Evolutionary conservation across 371 early-diverging fungal genomes (phyloP).

Genomic region (Haplosporangium sp.): DNA sequence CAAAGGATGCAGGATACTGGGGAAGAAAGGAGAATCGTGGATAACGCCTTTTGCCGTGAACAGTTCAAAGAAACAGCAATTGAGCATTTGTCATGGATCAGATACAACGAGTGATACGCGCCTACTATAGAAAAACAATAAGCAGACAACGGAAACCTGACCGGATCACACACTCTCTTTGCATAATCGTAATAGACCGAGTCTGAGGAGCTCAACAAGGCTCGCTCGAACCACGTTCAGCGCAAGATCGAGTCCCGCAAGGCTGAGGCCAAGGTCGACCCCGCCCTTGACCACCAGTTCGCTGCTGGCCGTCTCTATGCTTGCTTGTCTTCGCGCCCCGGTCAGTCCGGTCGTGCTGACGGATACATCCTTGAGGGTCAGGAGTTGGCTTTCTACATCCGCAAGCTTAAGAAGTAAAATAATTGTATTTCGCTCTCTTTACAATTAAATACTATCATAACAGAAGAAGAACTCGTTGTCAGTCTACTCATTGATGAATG

Average conservation of each 20-base stretch:
- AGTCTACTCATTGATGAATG: neutral
- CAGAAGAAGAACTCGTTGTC: neutral
- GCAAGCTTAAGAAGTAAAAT: conserved; percentile 81
- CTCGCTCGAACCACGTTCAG: conserved; percentile 89
- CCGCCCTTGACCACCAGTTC: conserved; percentile 93
- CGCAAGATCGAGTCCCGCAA: conserved; percentile 90
- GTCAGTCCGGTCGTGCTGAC: conserved; percentile 98
- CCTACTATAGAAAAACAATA: too few relatives aligned
- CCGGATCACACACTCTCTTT: neutral
- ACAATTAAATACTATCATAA: conserved; percentile 16
- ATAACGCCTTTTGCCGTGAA: too few relatives aligned
- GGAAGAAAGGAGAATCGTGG: too few relatives aligned
- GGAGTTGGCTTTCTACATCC: conserved; percentile 96
- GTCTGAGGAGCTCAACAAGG: conserved; percentile 72
- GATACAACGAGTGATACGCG: neutral
- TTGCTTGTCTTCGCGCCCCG: conserved; percentile 96
- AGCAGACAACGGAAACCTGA: too few relatives aligned
- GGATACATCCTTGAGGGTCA: conserved; percentile 99
- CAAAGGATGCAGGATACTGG: too few relatives aligned
- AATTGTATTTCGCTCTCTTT: conserved; percentile 5
- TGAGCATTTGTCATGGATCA: neutral
- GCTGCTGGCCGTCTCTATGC: conserved; percentile 96
- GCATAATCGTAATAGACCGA: conserved; percentile 23
- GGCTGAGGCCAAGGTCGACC: conserved; percentile 84
- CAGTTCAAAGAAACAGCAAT: too few relatives aligned